phyloP scores from a whole-genome alignment of 805 yeast genomes.

The Maudiozyma bulderi region DNA sequence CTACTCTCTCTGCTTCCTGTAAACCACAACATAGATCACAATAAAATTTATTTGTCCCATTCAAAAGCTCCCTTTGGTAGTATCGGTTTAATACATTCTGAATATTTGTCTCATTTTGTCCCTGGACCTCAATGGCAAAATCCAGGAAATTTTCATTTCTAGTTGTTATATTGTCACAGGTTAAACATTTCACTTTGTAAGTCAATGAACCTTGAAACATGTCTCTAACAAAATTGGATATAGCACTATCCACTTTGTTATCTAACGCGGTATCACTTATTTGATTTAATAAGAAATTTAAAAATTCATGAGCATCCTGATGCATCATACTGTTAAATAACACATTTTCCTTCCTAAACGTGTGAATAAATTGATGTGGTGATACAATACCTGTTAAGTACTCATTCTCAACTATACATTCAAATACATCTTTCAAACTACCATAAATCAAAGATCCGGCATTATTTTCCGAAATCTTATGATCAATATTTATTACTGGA shows the following conservation, averaged over 20 bases:
- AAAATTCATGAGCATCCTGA: slow-evolving; percentile 96
- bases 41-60: slow-evolving; percentile 81
- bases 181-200: slow-evolving; percentile 82
- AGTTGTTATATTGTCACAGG: slow-evolving; percentile 74
- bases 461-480: slow-evolving; percentile 32
- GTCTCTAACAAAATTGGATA: slow-evolving; percentile 46
- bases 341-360: slow-evolving; percentile 72
- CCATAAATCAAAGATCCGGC: slow-evolving; percentile 39
- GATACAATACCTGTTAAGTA: slow-evolving; percentile 75
- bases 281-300: slow-evolving; percentile 77
- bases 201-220: slow-evolving; percentile 80
- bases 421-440: slow-evolving; percentile 77
- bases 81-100: slow-evolving; percentile 39
- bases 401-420: slow-evolving; percentile 62
- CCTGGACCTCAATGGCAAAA: slow-evolving; percentile 76
- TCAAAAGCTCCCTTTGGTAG: slow-evolving; percentile 73
- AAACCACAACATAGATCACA: slow-evolving; percentile 84
- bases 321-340: slow-evolving; percentile 88
- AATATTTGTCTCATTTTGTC: slow-evolving; percentile 60
- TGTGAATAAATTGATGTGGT: slow-evolving; percentile 63
- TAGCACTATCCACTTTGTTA: background rate
- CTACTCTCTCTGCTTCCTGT: slow-evolving; percentile 89
- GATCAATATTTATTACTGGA: slow-evolving; percentile 75
- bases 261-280: slow-evolving; percentile 38
- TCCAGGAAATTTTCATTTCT: slow-evolving; percentile 83